Percentiles rank a stretch among this genome's conserved stretches.
phyloP scores from a whole-genome alignment of 2,329 filamentous ascomycete species.

The Talaromyces rugulosus region DNA sequence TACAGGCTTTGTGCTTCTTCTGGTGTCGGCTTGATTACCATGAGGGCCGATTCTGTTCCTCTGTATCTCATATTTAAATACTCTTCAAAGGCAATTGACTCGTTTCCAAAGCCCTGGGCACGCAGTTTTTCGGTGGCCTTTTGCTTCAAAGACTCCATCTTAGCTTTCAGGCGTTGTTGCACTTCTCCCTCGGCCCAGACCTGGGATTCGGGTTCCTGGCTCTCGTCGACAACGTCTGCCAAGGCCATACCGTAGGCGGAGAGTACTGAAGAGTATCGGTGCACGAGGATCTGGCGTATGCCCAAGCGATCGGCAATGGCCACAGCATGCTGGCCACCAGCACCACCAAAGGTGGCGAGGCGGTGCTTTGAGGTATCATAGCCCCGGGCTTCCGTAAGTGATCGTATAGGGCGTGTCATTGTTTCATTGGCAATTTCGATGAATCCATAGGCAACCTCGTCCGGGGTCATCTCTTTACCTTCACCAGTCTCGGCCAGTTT shows the following conservation, averaged over 20 bases:
- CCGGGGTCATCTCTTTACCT: conserved; percentile 60
- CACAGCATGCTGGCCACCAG: conserved; percentile 87
- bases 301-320: conserved; percentile 80
- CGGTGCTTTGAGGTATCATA: conserved; percentile 83
- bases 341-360: conserved; percentile 82
- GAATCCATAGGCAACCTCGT: conserved; percentile 86
- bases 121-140: conserved; percentile 64
- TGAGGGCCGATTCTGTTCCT: conserved; percentile 84
- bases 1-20: conserved; percentile 59
- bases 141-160: conserved; percentile 75
- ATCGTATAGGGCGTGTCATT: conserved; percentile 58
- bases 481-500: conserved; percentile 58
- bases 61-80: conserved; percentile 93
- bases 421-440: conserved; percentile 86
- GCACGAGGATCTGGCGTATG: conserved; percentile 76
- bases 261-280: conserved; percentile 81
- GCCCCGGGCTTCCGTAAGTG: conserved; percentile 66
- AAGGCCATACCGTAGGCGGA: conserved; percentile 91
- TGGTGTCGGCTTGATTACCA: conserved; percentile 71
- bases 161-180: conserved; percentile 60
- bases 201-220: conserved; percentile 65
- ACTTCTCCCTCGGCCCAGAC: conserved; percentile 57
- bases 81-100: conserved; percentile 77
- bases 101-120: conserved; percentile 73
- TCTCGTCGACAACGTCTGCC: conserved; percentile 83